These are phyloP conservation scores for Tubosaeta brunneosetosa DNA, from an alignment of 768 basidiomycete genomes.

Conservation along the genomic window DNA sequence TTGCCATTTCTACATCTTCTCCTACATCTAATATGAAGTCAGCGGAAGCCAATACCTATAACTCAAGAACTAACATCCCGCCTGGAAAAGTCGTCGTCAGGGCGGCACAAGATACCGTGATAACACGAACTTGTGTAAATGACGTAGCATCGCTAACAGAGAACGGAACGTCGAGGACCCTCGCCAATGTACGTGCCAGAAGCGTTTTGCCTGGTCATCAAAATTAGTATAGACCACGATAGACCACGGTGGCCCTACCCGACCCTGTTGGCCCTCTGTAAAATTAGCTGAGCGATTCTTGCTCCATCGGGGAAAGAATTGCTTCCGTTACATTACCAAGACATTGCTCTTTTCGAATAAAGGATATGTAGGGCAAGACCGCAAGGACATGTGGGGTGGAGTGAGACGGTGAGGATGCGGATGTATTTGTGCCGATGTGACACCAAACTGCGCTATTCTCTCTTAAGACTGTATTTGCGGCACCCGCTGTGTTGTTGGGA, in stretches of 20 bases:
- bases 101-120: neutral
- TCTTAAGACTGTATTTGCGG: neutral
- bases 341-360: constrained; percentile 96
- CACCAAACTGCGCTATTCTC: constrained; percentile 33
- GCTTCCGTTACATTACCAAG: constrained; percentile 67
- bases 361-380: constrained; percentile 43
- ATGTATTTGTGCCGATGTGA: constrained; percentile 56
- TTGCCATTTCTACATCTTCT: constrained; percentile 91
- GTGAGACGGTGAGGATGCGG: constrained; percentile 48
- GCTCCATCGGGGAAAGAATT: constrained; percentile 1
- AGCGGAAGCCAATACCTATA: neutral
- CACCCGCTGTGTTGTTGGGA: neutral
- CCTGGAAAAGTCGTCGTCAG: constrained; percentile 37
- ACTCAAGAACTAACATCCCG: constrained; percentile 56
- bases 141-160: constrained; percentile 91
- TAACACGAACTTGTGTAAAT: constrained; percentile 71
- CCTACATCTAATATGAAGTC: constrained; percentile 66
- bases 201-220: constrained; percentile 71
- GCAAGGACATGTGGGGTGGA: constrained; percentile 34
- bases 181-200: constrained; percentile 86
- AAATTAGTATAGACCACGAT: neutral
- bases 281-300: constrained; percentile 4
- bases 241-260: constrained; percentile 40
- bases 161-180: constrained; percentile 89
- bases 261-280: constrained; percentile 81